A percentile compares a stretch with the other conserved stretches of the same genome.
phyloP scores from a whole-genome alignment of 768 basidiomycete species.

The Macrolepiota fuliginosa region DNA sequence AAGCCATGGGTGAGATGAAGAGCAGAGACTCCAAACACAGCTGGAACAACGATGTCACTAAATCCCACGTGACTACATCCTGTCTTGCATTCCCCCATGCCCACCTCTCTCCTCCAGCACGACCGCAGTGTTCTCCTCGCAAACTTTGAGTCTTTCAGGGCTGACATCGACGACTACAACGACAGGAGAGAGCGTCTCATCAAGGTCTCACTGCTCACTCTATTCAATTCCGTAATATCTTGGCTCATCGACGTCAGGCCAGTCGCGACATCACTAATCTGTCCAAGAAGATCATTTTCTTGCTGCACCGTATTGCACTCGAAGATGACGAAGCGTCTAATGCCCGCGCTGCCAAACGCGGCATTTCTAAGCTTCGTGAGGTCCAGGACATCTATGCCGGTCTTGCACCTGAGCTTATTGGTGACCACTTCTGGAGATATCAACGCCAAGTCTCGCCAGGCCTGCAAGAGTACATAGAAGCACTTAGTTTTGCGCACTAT shows the following conservation, averaged over 20 bases:
- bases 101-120: constrained; percentile 18
- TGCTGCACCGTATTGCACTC: constrained; percentile 70
- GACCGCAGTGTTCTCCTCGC: constrained; percentile 19
- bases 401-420: constrained; percentile 60
- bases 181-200: constrained; percentile 90
- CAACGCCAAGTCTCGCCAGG: constrained; percentile 74
- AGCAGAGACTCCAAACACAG: no score
- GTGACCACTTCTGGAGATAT: constrained; percentile 76
- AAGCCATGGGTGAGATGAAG: constrained; percentile 23
- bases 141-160: constrained; percentile 62
- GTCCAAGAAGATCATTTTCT: constrained; percentile 93
- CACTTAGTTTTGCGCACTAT: constrained; percentile 84
- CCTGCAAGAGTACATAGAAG: constrained; percentile 96
- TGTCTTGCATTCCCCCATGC: constrained; percentile 12
- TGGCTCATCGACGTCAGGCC: constrained; percentile 37
- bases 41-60: not conserved
- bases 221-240: not conserved
- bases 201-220: constrained; percentile 52
- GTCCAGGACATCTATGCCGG: constrained; percentile 62
- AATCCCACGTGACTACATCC: constrained; percentile 5
- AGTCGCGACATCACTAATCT: constrained; percentile 87
- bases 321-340: constrained; percentile 27
- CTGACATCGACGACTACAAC: constrained; percentile 77
- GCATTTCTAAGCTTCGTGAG: constrained; percentile 60
- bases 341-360: constrained; percentile 45